These are phyloP conservation scores for Inga oerstediana DNA, from an alignment of 306 rosid species.

Conservation along the genomic window DNA sequence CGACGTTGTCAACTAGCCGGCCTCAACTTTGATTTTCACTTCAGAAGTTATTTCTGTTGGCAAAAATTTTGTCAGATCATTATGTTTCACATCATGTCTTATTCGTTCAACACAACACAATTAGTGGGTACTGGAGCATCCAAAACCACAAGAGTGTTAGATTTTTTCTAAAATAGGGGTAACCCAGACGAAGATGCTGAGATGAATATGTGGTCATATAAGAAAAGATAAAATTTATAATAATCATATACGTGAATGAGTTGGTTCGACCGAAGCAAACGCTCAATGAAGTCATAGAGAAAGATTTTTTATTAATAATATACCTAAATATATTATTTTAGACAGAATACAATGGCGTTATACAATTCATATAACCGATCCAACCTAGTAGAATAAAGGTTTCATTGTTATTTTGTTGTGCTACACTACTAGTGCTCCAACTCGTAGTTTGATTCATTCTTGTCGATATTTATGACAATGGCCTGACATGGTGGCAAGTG, in stretches of 20 bases:
- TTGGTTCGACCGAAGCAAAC: no score
- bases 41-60: conserved; percentile 47
- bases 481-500: background rate
- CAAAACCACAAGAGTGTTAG: conserved; percentile 47
- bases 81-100: conserved; percentile 48
- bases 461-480: background rate
- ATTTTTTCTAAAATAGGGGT: conserved; percentile 1
- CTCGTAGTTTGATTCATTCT: conserved; percentile 4
- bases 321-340: no score
- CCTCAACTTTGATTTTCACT: conserved; percentile 39
- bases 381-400: no score
- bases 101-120: conserved; percentile 41
- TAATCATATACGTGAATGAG: no score
- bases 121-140: conserved; percentile 57
- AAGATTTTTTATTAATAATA: no score
- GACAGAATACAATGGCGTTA: no score
- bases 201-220: no score
- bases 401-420: background rate
- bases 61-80: conserved; percentile 59
- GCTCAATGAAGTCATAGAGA: no score
- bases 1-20: conserved; percentile 84
- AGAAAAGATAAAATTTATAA: no score
- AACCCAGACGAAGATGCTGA: no score
- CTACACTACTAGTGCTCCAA: background rate
- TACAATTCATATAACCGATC: no score